These are phyloP conservation scores for Calophaca sinica DNA, from an alignment of 306 rosid genomes.

Conservation along the genomic window DNA sequence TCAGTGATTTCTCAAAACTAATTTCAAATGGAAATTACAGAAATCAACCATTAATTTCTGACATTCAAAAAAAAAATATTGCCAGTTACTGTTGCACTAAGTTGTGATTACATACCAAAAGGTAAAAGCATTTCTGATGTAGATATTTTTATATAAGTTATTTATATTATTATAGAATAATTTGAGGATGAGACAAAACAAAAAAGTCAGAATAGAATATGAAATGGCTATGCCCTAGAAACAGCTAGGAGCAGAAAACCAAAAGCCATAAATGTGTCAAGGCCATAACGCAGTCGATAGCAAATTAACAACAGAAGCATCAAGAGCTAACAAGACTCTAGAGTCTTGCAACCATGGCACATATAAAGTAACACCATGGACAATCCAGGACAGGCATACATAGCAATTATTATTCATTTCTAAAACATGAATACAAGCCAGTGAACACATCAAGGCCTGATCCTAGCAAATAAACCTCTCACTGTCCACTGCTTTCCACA, in stretches of 20 bases:
- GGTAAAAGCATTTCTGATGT: background rate
- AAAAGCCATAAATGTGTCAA: background rate
- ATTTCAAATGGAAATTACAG: conserved; percentile 26
- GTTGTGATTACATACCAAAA: background rate
- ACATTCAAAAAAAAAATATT: conserved; percentile 18
- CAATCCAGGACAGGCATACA: background rate
- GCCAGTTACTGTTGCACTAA: background rate
- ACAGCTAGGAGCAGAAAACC: background rate
- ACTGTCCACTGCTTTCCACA: conserved; percentile 3
- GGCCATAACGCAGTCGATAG: background rate
- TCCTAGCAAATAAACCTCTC: background rate
- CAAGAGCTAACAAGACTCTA: background rate
- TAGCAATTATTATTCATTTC: background rate
- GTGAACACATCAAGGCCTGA: background rate
- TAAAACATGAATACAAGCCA: background rate
- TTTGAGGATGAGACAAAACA: background rate
- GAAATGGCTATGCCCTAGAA: background rate
- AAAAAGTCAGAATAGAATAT: background rate
- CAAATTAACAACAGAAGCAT: background rate
- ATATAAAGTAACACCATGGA: background rate
- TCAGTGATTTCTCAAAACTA: conserved; percentile 30
- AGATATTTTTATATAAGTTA: background rate
- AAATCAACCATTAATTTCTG: background rate
- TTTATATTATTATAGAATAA: background rate
- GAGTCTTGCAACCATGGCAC: background rate